Evolutionary conservation across 2,329 filamentous ascomycete species (phyloP).

Genomic region (Fusarium fujikuroi): DNA sequence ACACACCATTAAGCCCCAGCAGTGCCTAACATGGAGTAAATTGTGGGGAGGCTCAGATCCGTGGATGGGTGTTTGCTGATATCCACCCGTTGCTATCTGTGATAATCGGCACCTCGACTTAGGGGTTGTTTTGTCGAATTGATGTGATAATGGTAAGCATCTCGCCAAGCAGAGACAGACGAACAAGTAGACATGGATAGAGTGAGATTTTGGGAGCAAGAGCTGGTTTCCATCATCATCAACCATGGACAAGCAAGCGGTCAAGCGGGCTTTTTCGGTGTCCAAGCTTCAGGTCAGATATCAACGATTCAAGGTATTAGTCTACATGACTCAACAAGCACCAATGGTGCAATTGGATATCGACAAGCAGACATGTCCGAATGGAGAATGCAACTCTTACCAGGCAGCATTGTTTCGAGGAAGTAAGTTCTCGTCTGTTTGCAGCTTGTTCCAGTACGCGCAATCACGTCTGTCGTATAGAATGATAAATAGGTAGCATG

Average conservation of each 20-base stretch:
- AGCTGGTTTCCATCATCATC: not conserved
- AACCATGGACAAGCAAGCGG: constrained; percentile 10
- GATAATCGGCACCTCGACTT: not conserved
- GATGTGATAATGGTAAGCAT: constrained; percentile 30
- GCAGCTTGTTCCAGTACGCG: constrained; percentile 6
- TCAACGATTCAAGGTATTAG: constrained; percentile 14
- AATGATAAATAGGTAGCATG: constrained; percentile 1
- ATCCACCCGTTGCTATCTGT: constrained; percentile 22
- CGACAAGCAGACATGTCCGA: constrained; percentile 6
- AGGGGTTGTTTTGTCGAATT: constrained; percentile 8
- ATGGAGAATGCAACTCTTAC: constrained; percentile 7
- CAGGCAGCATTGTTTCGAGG: not conserved
- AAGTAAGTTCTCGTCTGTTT: constrained; percentile 1
- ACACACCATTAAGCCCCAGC: constrained; percentile 28
- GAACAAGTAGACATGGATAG: not conserved
- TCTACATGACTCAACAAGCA: constrained; percentile 31
- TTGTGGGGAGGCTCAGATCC: constrained; percentile 22
- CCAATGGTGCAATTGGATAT: constrained; percentile 12
- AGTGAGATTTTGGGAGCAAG: not conserved
- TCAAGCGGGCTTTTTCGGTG: constrained; percentile 1
- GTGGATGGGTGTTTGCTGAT: constrained; percentile 13
- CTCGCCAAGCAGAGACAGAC: not conserved
- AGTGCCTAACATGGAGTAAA: constrained; percentile 36
- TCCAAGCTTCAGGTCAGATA: constrained; percentile 8
- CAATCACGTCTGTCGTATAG: constrained; percentile 1